A percentile compares a stretch with the other conserved stretches of the same genome.
Conservation (phyloP, 441 rosid genomes). For the Populus trichocarpa region DNA sequence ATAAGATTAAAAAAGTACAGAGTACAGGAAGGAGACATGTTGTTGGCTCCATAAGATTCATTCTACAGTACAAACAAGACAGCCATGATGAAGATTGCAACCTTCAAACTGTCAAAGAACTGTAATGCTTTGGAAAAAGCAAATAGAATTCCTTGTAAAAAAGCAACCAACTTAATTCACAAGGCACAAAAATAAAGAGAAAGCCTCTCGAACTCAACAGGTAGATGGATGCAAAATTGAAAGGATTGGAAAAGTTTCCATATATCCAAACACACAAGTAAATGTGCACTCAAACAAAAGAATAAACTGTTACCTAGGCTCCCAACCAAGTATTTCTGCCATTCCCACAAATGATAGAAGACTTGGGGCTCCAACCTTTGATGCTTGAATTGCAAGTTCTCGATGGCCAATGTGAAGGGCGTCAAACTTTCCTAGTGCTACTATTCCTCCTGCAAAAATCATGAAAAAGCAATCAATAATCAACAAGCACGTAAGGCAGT, state of each 20-base stretch:
- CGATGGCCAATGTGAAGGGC: constrained; percentile 85
- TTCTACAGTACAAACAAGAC: neutral
- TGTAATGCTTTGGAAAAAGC: neutral
- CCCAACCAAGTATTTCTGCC: constrained; percentile 91
- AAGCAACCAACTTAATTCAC: neutral
- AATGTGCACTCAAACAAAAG: neutral
- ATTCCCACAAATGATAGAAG: constrained; percentile 79
- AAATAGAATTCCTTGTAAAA: neutral
- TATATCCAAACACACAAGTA: neutral
- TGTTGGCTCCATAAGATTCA: neutral
- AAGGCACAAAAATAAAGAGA: neutral
- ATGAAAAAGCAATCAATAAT: constrained; percentile 9
- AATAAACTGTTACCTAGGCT: constrained; percentile 53
- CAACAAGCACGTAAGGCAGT: neutral
- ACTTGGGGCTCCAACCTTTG: constrained; percentile 70
- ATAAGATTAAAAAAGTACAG: neutral
- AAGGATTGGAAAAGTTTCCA: no score
- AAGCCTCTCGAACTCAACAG: neutral
- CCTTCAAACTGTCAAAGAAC: neutral
- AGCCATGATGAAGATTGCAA: neutral
- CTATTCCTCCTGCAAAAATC: constrained; percentile 63
- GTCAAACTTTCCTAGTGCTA: constrained; percentile 87
- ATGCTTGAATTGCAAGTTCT: constrained; percentile 85
- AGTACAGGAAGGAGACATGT: neutral
- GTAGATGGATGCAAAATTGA: neutral